Evolutionary conservation across 495 filamentous ascomycete genomes (phyloP).

Genomic region (Aspergillus avenaceus): DNA sequence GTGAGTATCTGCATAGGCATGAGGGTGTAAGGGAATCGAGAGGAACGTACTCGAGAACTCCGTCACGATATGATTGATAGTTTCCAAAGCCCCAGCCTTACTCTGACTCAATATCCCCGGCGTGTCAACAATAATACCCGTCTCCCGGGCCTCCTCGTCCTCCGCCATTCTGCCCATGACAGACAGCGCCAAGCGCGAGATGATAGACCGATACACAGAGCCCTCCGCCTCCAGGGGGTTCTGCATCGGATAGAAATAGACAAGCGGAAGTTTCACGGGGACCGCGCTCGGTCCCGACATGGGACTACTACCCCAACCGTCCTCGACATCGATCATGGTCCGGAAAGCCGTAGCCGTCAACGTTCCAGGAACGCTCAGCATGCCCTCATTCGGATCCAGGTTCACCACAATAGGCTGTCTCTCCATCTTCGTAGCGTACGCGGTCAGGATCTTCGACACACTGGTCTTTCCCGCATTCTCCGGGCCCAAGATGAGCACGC

Average conservation of each 20-base stretch:
- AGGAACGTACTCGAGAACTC: slow-evolving; percentile 70
- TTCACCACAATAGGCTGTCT: slow-evolving; percentile 81
- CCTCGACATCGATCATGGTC: slow-evolving; percentile 81
- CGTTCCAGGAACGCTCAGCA: slow-evolving; percentile 81
- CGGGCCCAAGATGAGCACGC: slow-evolving; percentile 81
- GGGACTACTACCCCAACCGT: slow-evolving; percentile 87
- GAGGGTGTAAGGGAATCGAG: neutral
- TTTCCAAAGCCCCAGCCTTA: slow-evolving; percentile 61
- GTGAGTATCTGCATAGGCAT: slow-evolving; percentile 2
- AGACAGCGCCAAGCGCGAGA: slow-evolving; percentile 74
- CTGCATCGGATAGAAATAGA: slow-evolving; percentile 81
- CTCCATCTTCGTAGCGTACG: slow-evolving; percentile 73
- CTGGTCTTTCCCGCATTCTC: slow-evolving; percentile 82
- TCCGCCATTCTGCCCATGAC: slow-evolving; percentile 75
- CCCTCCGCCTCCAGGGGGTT: slow-evolving; percentile 68
- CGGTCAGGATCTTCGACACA: slow-evolving; percentile 73
- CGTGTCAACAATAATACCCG: slow-evolving; percentile 85
- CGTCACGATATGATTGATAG: slow-evolving; percentile 76
- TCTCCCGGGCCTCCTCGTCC: slow-evolving; percentile 61
- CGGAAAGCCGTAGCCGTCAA: slow-evolving; percentile 79
- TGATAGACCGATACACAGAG: slow-evolving; percentile 65
- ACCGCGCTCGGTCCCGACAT: slow-evolving; percentile 83
- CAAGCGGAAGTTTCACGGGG: slow-evolving; percentile 85
- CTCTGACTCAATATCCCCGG: slow-evolving; percentile 61
- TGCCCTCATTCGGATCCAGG: slow-evolving; percentile 77